Percentiles rank a stretch among this genome's conserved stretches.
phyloP scores from a whole-genome alignment of 169 alveolate species.

The Ichthyophthirius multifiliis region DNA sequence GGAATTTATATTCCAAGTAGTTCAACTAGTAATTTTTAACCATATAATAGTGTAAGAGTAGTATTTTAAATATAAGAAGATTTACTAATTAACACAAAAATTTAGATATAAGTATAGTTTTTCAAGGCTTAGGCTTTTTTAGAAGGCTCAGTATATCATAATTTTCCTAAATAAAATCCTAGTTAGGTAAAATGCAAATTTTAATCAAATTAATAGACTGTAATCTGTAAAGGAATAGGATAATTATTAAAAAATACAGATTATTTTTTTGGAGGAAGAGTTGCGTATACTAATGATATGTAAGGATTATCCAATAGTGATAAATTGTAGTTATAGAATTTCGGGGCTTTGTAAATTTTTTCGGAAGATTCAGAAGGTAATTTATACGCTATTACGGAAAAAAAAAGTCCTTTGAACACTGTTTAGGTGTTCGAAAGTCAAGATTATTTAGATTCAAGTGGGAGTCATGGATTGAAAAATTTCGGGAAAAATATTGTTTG shows the following conservation, averaged over 20 bases:
- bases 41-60: background rate
- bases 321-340: background rate
- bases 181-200: background rate
- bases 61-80: background rate
- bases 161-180: background rate
- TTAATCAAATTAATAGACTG: background rate
- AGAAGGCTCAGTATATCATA: slow-evolving; percentile 1
- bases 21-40: background rate
- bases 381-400: background rate
- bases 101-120: background rate
- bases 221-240: background rate
- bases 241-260: background rate
- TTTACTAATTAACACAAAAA: background rate
- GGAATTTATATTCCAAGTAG: background rate
- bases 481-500: background rate
- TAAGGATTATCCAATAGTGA: background rate
- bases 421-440: background rate
- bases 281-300: background rate
- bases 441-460: background rate
- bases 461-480: background rate
- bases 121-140: background rate
- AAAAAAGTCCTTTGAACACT: background rate
- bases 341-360: background rate
- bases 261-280: background rate
- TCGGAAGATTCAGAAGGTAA: background rate